Conservation (phyloP, 495 filamentous ascomycete genomes). For the Penicillium arizonense region DNA sequence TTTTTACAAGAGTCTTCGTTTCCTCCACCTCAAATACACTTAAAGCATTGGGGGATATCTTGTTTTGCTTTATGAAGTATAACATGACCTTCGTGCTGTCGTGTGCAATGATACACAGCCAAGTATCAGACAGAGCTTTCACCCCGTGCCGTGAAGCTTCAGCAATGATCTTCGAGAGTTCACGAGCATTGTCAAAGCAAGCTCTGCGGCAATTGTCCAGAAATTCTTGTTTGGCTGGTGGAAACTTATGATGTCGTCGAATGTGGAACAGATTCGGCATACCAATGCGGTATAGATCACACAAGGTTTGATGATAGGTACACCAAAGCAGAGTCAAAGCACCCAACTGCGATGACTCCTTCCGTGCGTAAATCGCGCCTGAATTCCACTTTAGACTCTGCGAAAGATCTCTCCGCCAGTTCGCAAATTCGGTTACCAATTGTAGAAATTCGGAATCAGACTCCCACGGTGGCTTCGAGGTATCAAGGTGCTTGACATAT, state of each 20-base stretch:
- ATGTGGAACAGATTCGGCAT: slow-evolving; percentile 16
- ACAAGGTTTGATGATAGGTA: slow-evolving; percentile 17
- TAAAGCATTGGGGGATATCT: neutral
- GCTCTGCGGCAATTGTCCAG: slow-evolving; percentile 10
- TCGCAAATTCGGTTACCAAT: slow-evolving; percentile 10
- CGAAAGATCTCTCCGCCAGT: slow-evolving; percentile 9
- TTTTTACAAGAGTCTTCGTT: slow-evolving; percentile 8
- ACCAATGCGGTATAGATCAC: slow-evolving; percentile 20
- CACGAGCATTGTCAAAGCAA: slow-evolving; percentile 12
- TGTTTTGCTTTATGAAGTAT: slow-evolving; percentile 11
- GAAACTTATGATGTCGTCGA: slow-evolving; percentile 9
- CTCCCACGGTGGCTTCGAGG: slow-evolving; percentile 12
- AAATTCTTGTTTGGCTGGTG: slow-evolving; percentile 11
- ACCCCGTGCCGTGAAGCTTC: slow-evolving; percentile 16
- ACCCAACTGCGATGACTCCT: slow-evolving; percentile 15
- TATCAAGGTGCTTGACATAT: slow-evolving; percentile 19
- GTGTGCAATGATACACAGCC: slow-evolving; percentile 19
- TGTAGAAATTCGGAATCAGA: slow-evolving; percentile 11
- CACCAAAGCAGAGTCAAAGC: slow-evolving; percentile 18
- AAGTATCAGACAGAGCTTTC: slow-evolving; percentile 17
- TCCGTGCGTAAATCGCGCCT: slow-evolving; percentile 15
- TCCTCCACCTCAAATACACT: slow-evolving; percentile 5
- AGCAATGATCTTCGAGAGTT: slow-evolving; percentile 10
- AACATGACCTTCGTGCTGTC: slow-evolving; percentile 19
- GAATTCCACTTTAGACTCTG: slow-evolving; percentile 11